Percentiles rank a stretch among this genome's conserved stretches.
Evolutionary conservation across 2,329 filamentous ascomycete species (phyloP).

Genomic region (Sporothrix phasma): DNA sequence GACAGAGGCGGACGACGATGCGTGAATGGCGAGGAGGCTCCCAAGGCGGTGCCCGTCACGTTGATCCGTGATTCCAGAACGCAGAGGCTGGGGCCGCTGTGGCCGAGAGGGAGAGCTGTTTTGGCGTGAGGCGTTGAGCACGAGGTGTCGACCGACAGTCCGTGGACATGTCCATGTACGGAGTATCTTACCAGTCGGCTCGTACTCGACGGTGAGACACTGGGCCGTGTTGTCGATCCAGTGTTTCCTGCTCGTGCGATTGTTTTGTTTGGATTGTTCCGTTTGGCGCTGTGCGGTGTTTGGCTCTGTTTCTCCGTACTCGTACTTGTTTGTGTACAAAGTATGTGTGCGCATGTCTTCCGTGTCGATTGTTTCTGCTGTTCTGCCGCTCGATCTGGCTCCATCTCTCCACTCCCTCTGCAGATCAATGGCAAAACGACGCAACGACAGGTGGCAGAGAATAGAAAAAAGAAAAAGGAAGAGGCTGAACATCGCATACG

Average conservation of each 20-base stretch:
- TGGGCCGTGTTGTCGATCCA: background rate
- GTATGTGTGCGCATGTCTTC: too few relatives aligned
- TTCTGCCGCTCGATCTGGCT: background rate
- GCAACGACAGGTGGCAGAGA: background rate
- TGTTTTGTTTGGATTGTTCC: background rate
- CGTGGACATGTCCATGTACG: too few relatives aligned
- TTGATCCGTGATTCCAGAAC: background rate
- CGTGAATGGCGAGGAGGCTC: background rate
- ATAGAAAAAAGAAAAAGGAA: background rate
- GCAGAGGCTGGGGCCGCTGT: background rate
- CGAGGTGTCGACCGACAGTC: too few relatives aligned
- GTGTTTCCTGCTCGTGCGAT: background rate
- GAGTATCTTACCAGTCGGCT: too few relatives aligned
- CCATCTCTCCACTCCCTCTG: too few relatives aligned
- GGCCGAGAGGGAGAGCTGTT: conserved; percentile 2
- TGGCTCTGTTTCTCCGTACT: background rate
- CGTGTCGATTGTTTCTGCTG: background rate
- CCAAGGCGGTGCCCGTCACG: background rate
- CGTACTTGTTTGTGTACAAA: background rate
- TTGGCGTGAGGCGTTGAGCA: too few relatives aligned
- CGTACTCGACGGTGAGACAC: too few relatives aligned
- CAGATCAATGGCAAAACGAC: too few relatives aligned
- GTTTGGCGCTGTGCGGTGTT: background rate
- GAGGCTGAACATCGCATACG: too few relatives aligned
- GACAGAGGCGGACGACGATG: background rate